phyloP scores from a whole-genome alignment of 345 rosid genomes.

The Toxicodendron radicans region DNA sequence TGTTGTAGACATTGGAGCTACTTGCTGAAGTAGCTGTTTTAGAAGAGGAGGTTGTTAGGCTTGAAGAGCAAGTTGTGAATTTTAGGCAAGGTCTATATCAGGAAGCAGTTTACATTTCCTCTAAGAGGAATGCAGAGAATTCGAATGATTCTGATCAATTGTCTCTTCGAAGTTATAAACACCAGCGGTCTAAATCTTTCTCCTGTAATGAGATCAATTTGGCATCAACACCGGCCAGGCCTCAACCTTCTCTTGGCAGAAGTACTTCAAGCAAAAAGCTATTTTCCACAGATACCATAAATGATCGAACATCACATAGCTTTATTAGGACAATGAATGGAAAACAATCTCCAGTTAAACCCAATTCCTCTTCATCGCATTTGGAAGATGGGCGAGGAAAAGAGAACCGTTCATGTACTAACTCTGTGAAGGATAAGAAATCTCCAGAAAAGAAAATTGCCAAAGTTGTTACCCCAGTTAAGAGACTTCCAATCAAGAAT shows the following conservation, averaged over 20 bases:
- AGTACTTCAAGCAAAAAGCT: constrained; percentile 67
- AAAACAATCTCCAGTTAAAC: constrained; percentile 40
- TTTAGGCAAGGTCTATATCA: constrained; percentile 85
- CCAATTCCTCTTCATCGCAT: constrained; percentile 30
- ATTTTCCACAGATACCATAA: constrained; percentile 39
- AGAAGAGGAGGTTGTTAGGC: constrained; percentile 94
- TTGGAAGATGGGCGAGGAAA: constrained; percentile 50
- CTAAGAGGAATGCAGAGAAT: constrained; percentile 62
- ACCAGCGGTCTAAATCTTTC: constrained; percentile 74
- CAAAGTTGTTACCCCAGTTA: constrained; percentile 50
- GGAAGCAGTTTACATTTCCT: constrained; percentile 73
- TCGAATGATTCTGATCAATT: constrained; percentile 46
- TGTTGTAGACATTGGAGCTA: constrained; percentile 79
- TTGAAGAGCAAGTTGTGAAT: constrained; percentile 89
- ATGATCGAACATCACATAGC: constrained; percentile 34
- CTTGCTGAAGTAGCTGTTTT: constrained; percentile 98
- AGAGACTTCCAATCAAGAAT: constrained; percentile 36
- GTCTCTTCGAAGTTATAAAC: constrained; percentile 52
- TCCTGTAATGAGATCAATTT: constrained; percentile 61
- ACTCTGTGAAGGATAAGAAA: constrained; percentile 53
- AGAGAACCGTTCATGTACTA: constrained; percentile 58
- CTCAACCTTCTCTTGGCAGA: constrained; percentile 60
- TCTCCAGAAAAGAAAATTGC: constrained; percentile 54
- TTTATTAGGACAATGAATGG: constrained; percentile 40
- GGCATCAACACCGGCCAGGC: constrained; percentile 34